Base-by-base conservation (phyloP, 2,329 filamentous ascomycete genomes). In the Pyrenophora graminea region DNA sequence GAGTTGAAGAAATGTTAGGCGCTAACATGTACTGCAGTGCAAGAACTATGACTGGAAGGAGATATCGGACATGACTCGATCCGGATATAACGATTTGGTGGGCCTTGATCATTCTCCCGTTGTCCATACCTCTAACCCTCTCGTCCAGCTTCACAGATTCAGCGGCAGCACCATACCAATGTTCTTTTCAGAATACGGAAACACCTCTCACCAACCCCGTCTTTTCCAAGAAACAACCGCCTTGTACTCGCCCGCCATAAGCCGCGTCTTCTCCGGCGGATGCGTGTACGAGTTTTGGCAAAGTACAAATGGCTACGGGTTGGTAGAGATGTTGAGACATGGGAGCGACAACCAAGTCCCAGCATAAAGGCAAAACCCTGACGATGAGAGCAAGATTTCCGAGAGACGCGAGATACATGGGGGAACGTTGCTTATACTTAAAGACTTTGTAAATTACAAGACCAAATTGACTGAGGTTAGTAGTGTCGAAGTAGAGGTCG, bases 261-360 rank as follows among this genome's bases (percentile, higher is more conserved):
- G 41, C 19, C 40, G 46, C 8, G 37, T 56, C 17, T 53, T 58
- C 31, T 58, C 53, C n/a, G 56, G 53, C 37, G 53, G 56, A 17
- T 56, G 49, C 12, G 56, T 19, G 2, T 58, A 58, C 31, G 49
- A 51, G 25, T 53, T 56, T 18, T 56, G 46, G 46, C 33, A 58
- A 37, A 15, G 21, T 9, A 0, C 34, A 5, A 58, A 58, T 21
- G 23, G 15, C 12, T 56, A 58, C 30, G 53, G 56, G 1, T 39
- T 58, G 3, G 45, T 56, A 2, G 46, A 58, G 13, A 27, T 47
- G 27, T 18, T 21, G 30, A 6, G 23, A 33, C 17, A 10, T 42
- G 17, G 12, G 5, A 10, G 13, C 6, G 18, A 33, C 18, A 23
- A 42, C 3, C 17, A n/a, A 23, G 2, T 7, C 9, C 8, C 18